Evolutionary conservation across 805 yeast genomes (phyloP).

Genomic region (Saturnispora ahearnii): DNA sequence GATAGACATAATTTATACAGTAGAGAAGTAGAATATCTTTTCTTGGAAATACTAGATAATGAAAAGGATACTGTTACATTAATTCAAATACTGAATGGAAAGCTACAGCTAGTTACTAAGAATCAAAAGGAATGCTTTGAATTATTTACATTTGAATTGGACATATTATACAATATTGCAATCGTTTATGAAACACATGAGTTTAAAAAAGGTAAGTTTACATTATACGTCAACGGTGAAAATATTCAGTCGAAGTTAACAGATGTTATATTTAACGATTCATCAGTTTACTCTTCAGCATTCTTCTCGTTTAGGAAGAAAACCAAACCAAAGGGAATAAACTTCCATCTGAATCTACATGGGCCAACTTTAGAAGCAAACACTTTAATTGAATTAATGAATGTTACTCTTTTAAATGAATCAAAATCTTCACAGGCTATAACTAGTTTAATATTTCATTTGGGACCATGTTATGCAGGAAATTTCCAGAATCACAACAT

Average conservation of each 20-base stretch:
- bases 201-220: slow-evolving; percentile 1
- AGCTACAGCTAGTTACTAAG: background rate
- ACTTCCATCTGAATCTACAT: background rate
- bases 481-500: slow-evolving; percentile 32
- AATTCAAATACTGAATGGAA: background rate
- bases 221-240: background rate
- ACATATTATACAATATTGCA: slow-evolving; percentile 1
- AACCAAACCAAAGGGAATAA: background rate
- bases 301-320: slow-evolving; percentile 1
- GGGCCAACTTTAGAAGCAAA: background rate
- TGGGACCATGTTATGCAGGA: slow-evolving; percentile 45
- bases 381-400: slow-evolving; percentile 7
- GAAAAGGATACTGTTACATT: background rate
- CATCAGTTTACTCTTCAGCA: background rate
- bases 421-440: slow-evolving; percentile 20
- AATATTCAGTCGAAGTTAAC: slow-evolving; percentile 2
- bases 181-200: background rate
- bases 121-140: slow-evolving; percentile 1
- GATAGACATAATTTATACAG: background rate
- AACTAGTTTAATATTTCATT: slow-evolving; percentile 9
- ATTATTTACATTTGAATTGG: slow-evolving; percentile 4
- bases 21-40: background rate
- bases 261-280: background rate
- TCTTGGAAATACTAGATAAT: background rate
- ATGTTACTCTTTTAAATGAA: slow-evolving; percentile 22